A percentile compares a stretch with the other conserved stretches of the same genome.
Evolutionary conservation across 352 stramenopile genomes (phyloP).

Genomic region (Globisporangium polare): DNA sequence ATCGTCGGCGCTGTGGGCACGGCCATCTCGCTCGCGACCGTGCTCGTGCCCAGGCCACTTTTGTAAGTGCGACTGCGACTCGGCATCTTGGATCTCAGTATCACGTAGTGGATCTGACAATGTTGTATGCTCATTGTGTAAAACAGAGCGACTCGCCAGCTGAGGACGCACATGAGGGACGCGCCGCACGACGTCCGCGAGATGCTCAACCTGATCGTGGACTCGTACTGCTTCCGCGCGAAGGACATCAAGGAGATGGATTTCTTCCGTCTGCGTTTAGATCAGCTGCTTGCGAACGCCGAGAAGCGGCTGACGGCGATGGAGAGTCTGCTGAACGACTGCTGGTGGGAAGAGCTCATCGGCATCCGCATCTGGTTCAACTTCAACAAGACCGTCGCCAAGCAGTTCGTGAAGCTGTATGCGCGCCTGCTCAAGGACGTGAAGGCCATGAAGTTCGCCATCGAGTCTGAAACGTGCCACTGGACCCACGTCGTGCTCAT

Average conservation of each 20-base stretch:
- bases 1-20: slow-evolving; percentile 57
- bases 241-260: slow-evolving; percentile 75
- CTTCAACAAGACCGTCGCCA: slow-evolving; percentile 72
- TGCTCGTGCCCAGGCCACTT: slow-evolving; percentile 60
- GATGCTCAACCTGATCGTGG: slow-evolving; percentile 76
- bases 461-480: slow-evolving; percentile 59
- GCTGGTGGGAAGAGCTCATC: slow-evolving; percentile 77
- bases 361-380: slow-evolving; percentile 41
- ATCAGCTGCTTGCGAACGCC: slow-evolving; percentile 33
- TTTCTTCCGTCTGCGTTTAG: slow-evolving; percentile 57
- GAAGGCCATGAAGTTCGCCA: slow-evolving; percentile 70
- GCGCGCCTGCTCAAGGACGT: slow-evolving; percentile 41
- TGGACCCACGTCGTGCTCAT: slow-evolving; percentile 58
- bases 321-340: slow-evolving; percentile 49
- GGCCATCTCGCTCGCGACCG: slow-evolving; percentile 49
- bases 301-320: slow-evolving; percentile 38
- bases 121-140: background rate
- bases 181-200: slow-evolving; percentile 61
- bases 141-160: slow-evolving; percentile 46
- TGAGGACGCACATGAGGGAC: slow-evolving; percentile 40
- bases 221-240: slow-evolving; percentile 75
- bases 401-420: slow-evolving; percentile 67
- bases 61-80: slow-evolving; percentile 30
- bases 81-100: background rate
- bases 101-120: slow-evolving; percentile 10